Conservation (phyloP, 129 eudicot genomes). For the Deinandra increscens region DNA sequence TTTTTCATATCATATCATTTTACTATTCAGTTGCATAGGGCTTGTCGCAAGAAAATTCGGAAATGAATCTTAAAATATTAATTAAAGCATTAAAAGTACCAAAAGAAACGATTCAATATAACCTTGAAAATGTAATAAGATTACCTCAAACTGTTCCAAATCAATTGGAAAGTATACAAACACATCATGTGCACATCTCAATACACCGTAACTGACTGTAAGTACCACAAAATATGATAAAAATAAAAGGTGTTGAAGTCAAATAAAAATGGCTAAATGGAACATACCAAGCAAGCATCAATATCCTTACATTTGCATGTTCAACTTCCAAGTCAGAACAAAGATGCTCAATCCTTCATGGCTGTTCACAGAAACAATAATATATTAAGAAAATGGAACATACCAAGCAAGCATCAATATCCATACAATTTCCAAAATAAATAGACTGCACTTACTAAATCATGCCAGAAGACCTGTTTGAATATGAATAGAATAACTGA, state of each 20-base stretch:
- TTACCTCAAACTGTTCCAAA: too few species aligned
- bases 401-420: constrained; percentile 1
- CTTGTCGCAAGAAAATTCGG: too few species aligned
- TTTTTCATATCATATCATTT: too few species aligned
- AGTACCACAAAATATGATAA: constrained; percentile 6
- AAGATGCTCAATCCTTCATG: constrained; percentile 82
- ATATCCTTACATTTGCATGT: constrained; percentile 71
- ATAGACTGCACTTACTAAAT: constrained; percentile 60
- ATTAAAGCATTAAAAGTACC: too few species aligned
- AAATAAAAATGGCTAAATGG: neutral
- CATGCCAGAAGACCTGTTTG: constrained; percentile 42
- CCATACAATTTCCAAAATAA: neutral
- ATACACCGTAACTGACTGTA: too few species aligned
- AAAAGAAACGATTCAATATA: too few species aligned
- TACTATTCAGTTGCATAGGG: too few species aligned
- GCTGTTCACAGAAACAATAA: constrained; percentile 35
- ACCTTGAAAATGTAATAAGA: too few species aligned
- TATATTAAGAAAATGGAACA: too few species aligned
- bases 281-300: constrained; percentile 85
- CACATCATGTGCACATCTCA: too few species aligned
- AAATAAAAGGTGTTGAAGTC: neutral
- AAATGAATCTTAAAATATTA: too few species aligned
- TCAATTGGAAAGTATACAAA: too few species aligned
- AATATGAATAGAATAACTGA: constrained; percentile 61
- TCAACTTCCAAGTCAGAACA: constrained; percentile 77